Evolutionary conservation across 2,329 filamentous ascomycete genomes (phyloP), one percentile per base, ranked within the genome.

Genomic region (Xylariaceae sp.): DNA sequence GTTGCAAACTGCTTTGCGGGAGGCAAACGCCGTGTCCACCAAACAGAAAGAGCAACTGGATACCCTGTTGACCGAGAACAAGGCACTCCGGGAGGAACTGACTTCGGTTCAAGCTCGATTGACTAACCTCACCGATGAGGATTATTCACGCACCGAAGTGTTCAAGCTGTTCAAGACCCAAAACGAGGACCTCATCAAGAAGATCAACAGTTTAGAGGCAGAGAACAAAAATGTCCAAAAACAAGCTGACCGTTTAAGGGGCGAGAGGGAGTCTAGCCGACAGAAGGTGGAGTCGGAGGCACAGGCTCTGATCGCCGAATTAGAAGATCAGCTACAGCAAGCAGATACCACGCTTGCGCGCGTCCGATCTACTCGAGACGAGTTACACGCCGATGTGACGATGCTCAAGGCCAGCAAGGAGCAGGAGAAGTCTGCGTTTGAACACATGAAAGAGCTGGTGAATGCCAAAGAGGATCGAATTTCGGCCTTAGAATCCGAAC

Each of bases 21-120:
- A 92, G 57, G 79, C 86, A 3, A 64, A 77, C 5, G 88, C 87
- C 3, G 73, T 81, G 11, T 77, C 82, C 11, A 74, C 77, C 15
- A 94, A 90, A 58, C 84, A 92, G 46, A 94, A 93, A 58, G 81
- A 92, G 49, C 92, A 96, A 52, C 60, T 96, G 2, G 84, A 92
- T 33, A 72, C 80, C 36, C 68, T 92, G 16, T 75, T 93, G 44
- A 68, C 75, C 2, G 87, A 95, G 47, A 86, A 87, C 47, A 81
- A 81, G 50, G 67, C 67, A 14, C 55, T 89, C 26, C 75, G 83
- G 21, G 80, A 89, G 42, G 85, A 95, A 51, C 76, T 95, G 27
- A 88, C 85, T 13, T 72, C 78, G 5, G 64, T 90, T 21, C 88
- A 70, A 49, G 61, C 66, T 12, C 71, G 80, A 55, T 68, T 84